Conservation (phyloP, 768 basidiomycete genomes). For the Cystobasidium ongulense region DNA sequence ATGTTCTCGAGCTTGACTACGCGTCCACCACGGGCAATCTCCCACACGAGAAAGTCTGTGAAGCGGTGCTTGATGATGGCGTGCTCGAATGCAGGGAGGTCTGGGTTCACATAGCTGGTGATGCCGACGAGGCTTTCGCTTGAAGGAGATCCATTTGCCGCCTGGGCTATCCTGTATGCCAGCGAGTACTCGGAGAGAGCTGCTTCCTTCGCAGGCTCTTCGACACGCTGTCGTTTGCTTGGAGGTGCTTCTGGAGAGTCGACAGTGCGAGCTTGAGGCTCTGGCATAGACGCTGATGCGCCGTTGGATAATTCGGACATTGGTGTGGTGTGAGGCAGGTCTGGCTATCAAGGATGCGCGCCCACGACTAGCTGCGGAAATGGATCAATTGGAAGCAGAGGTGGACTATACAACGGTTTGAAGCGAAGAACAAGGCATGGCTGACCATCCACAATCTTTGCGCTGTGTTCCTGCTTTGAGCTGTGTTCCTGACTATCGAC, state of each 20-base stretch:
- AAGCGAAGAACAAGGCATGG: no score
- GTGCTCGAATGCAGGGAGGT: conserved; percentile 57
- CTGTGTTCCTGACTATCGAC: no score
- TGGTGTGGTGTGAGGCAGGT: no score
- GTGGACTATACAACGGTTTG: no score
- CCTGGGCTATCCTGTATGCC: conserved; percentile 3
- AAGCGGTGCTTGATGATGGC: conserved; percentile 51
- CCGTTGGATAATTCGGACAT: no score
- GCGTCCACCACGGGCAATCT: conserved; percentile 72
- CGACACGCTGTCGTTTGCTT: not conserved
- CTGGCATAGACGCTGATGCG: no score
- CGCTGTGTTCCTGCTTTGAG: no score
- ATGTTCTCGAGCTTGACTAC: conserved; percentile 74
- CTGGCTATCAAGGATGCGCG: no score
- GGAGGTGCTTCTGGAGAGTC: not conserved
- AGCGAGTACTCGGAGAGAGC: not conserved
- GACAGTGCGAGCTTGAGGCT: no score
- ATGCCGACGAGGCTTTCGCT: conserved; percentile 59
- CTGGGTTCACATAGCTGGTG: conserved; percentile 68
- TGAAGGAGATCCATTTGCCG: not conserved
- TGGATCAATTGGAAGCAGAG: no score
- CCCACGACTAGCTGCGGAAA: no score
- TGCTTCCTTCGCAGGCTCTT: not conserved
- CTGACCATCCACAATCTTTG: no score
- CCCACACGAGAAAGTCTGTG: conserved; percentile 91